phyloP scores from a whole-genome alignment of 176 grass and related monocot species.

The Oryza officinalis region DNA sequence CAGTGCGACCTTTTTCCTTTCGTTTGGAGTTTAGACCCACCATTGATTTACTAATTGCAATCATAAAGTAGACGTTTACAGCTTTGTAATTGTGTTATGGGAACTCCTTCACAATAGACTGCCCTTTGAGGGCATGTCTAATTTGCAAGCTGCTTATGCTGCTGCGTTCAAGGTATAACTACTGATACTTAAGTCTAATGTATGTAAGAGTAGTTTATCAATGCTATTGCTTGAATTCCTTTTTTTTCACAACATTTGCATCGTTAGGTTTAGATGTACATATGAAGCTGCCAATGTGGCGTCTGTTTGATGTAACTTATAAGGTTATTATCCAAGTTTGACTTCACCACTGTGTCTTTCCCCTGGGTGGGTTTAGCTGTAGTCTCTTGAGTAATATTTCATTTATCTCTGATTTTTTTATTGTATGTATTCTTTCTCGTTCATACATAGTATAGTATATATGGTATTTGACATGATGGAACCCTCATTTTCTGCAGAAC shows the following conservation, averaged over 20 bases:
- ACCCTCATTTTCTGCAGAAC: constrained; percentile 63
- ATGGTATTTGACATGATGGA: constrained; percentile 22
- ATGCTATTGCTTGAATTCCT: neutral
- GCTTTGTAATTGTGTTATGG: constrained; percentile 97
- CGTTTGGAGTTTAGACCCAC: constrained; percentile 13
- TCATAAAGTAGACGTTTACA: constrained; percentile 99
- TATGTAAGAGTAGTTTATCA: neutral
- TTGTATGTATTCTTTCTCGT: neutral
- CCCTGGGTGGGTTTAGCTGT: neutral
- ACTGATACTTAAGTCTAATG: neutral
- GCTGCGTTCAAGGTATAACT: constrained; percentile 97
- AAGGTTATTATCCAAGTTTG: neutral
- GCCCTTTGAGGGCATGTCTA: constrained; percentile 99
- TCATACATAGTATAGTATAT: neutral
- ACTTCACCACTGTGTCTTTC: neutral
- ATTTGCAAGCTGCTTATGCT: constrained; percentile 96
- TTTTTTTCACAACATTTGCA: neutral
- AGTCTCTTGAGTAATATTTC: constrained; percentile 3
- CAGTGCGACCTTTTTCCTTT: neutral
- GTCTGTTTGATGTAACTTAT: neutral
- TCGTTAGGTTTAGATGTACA: neutral
- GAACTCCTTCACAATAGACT: constrained; percentile 91
- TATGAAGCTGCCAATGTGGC: neutral
- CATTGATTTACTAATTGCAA: constrained; percentile 61
- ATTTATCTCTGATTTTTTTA: neutral